Base-by-base conservation (phyloP, 768 basidiomycete genomes). In the Pleurotus salmoneostramineus region DNA sequence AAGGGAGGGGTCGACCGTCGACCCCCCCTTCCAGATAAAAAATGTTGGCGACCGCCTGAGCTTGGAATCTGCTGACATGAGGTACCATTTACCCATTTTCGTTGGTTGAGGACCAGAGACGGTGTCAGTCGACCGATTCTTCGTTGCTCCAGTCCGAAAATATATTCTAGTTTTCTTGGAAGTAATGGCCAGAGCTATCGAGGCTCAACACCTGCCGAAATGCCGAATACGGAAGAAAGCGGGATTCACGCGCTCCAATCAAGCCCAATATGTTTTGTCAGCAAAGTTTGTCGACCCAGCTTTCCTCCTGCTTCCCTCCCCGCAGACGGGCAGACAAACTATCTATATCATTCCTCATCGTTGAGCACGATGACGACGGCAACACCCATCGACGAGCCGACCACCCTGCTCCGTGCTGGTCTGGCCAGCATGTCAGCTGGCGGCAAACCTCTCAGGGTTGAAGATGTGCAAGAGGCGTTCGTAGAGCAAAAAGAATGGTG, bases 401-500 rank as follows among this genome's bases (percentile, higher is more conserved):
- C 44, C 12, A 45, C 44, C 11, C 15, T 45, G 48, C 33, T 49
- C 10, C 48, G 48, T 8, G 32, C 51, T 12, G 40, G 33, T 17
- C 34, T 43, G 6, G 34, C 51, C 7, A 52, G 43, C 40, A 47
- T 49, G 36, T 37, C 59, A 42, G 57, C 61, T 42, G 71, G 68
- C 50, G 78, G 78, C 60, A 75, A 71, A 64, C 78, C 79, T 56
- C 64, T 83, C 62, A 83, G 78, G 69, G 81, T 77, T 14, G 88
- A 89, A 64, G 88, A 89, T 69, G 83, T 88, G 45, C 87, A 92
- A 72, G 85, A 86, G 68, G 83, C 80, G 4, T 93, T 89, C 70
- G 74, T 91, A 63, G 83, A 84, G 64, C 83, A 85, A 62, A 89
- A 88, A 71, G 84, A 92, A 66, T 77, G 83, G 93, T 91, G 65